Base-by-base conservation (phyloP, 345 rosid species). In the Luvunga scandens region DNA sequence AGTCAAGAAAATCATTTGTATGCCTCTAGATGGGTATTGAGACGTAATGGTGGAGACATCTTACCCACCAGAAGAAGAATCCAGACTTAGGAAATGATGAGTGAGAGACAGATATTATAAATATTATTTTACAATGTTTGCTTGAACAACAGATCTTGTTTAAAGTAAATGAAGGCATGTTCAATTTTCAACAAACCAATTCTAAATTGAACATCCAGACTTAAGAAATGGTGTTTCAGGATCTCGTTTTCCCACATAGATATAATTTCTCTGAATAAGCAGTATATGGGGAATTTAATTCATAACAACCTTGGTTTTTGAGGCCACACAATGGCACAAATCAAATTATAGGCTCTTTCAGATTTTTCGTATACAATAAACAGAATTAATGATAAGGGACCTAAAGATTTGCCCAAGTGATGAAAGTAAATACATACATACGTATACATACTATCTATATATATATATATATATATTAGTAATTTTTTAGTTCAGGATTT, bases 51-150 rank as follows among this genome's bases (percentile, higher is more conserved):
- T 48, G 8, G 77, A 63, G 77, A 42, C 71, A 33, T 65, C 24
- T 65, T 31, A 48, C 78, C 62, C 72, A 36, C 72, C 64, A 25
- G 34, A 66, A 25, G 72, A 66, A 66, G 65, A 27, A 55, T 76
- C 66, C 7, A 53, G 57, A 19, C n/a, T 19, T 53, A 18, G 21
- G 22, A 53, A 53, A 45, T 45, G 16, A 45, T 45, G 18, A 12
- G 57, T 53, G 22, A 53, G 22, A 53, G 22, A 4, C 57, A 18
- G 22, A 53, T 53, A 45, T 45, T 45, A 13, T 45, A 45, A 3
- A 13, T 53, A 50, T 50, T 53, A 18, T 53, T 53, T 53, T 18
- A 53, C 57, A 16, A 50, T 50, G 16, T 50, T 16, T 50, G 1
- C 48, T 42, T 45, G 18, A 45, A 2, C 50, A 42, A 42, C 2